Conservation (phyloP, 768 basidiomycete genomes). For the Boletus huronensis region DNA sequence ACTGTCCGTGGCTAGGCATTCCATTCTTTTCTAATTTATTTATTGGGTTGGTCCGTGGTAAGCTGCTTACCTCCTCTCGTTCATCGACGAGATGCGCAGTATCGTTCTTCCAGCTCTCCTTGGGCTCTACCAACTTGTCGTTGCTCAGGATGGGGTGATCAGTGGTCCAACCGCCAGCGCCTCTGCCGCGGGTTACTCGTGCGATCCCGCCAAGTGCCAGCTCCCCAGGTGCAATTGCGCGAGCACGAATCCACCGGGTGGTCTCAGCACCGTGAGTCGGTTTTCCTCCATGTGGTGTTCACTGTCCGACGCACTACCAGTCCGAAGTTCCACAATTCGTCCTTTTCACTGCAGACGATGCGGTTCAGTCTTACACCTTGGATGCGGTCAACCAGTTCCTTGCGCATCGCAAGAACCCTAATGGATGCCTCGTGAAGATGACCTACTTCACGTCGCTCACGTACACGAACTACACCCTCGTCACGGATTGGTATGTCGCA, state of each 20-base stretch:
- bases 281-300: neutral
- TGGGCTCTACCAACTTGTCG: neutral
- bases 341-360: constrained; percentile 1
- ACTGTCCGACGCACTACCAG: neutral
- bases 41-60: neutral
- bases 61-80: neutral
- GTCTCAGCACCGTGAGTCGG: neutral
- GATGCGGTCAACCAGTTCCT: constrained; percentile 2
- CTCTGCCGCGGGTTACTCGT: neutral
- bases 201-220: neutral
- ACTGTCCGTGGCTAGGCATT: neutral
- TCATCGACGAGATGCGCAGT: neutral
- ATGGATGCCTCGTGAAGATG: neutral
- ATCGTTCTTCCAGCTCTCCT: neutral
- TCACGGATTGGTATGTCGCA: constrained; percentile 5
- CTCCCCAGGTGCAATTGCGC: constrained; percentile 3
- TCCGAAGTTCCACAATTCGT: neutral
- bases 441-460: constrained; percentile 5
- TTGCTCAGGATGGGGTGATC: neutral
- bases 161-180: neutral
- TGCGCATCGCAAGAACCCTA: neutral
- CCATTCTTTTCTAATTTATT: neutral
- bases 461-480: constrained; percentile 6
- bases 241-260: neutral
- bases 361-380: neutral